Evolutionary conservation across 2,329 filamentous ascomycete species (phyloP), one percentile per base, ranked within the genome.

Genomic region (Penicillium sp.): DNA sequence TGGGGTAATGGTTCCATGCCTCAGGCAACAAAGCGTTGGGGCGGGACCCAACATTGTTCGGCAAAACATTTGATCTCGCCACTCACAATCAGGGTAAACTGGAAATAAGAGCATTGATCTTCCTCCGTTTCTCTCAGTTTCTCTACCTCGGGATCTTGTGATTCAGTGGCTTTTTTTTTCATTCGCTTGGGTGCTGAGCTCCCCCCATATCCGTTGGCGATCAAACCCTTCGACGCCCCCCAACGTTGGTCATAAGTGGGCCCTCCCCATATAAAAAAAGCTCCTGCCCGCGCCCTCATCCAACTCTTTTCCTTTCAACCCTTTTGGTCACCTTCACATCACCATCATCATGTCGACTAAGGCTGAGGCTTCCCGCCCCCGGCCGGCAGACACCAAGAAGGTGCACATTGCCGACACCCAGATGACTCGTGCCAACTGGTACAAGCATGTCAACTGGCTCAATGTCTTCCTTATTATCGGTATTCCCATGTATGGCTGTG

Each of bases 361-460:
- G 64, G 55, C 68, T 44, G 72, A 74, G 60, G 59, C 67, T 44
- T 54, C 65, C 57, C 70, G 71, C 64, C 68, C 70, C 45, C 72
- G 70, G 63, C 66, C 69, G 49, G 59, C 63, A 43, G 73, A 75
- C 59, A 67, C 83, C 50, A 85, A 88, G 81, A 96, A 96, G 80
- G 84, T 88, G 70, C 92, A 96, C 77, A 95, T 96, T 77, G 87
- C 91, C 63, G 92, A 96, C 63, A 85, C 85, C 62, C 89, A 90
- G 57, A 88, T 96, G 67, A 96, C 91, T 59, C 83, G 82, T 77
- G 80, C 82, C 69, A 96, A 96, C 81, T 95, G 91, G 90, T 88
- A 92, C 79, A 89, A 93, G 80, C 92, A 96, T 73, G 84, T 96
- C 81, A 92, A 96, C 83, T 96, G 92, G 92, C 83, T 96, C 65